phyloP scores from a whole-genome alignment of 306 rosid genomes.

The Trifolium repens region DNA sequence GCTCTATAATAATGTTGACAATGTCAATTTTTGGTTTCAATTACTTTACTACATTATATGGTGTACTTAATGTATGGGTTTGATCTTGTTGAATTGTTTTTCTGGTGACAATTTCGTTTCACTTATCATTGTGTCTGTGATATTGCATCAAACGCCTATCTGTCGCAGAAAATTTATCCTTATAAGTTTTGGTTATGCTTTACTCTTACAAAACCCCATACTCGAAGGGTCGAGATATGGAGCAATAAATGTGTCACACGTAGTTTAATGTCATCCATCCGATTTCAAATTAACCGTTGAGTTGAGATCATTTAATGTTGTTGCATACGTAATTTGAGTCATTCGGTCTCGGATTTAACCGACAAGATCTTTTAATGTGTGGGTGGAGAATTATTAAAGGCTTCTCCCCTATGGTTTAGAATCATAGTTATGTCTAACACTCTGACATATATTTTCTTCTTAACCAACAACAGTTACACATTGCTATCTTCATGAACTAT shows the following conservation, averaged over 20 bases:
- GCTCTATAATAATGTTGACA: not conserved
- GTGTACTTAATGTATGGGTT: not conserved
- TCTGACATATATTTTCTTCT: not conserved
- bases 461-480: not conserved
- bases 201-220: slow-evolving; percentile 3
- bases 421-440: not conserved
- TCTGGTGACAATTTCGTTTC: slow-evolving; percentile 14
- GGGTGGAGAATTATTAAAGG: not conserved
- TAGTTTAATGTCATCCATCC: not conserved
- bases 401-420: not conserved
- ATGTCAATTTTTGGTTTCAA: slow-evolving; percentile 23
- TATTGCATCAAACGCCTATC: not conserved
- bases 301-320: not conserved
- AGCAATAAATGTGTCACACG: not conserved
- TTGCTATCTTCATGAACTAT: not conserved
- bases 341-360: not conserved
- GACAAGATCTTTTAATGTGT: not conserved
- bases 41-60: not conserved
- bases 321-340: not conserved
- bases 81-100: not conserved
- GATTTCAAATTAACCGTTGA: not conserved
- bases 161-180: slow-evolving; percentile 18
- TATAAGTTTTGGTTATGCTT: not conserved
- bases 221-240: not conserved
- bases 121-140: not conserved